Evolutionary conservation across 345 rosid genomes (phyloP).

Genomic region (sweet orange (Citrus sinensis)): DNA sequence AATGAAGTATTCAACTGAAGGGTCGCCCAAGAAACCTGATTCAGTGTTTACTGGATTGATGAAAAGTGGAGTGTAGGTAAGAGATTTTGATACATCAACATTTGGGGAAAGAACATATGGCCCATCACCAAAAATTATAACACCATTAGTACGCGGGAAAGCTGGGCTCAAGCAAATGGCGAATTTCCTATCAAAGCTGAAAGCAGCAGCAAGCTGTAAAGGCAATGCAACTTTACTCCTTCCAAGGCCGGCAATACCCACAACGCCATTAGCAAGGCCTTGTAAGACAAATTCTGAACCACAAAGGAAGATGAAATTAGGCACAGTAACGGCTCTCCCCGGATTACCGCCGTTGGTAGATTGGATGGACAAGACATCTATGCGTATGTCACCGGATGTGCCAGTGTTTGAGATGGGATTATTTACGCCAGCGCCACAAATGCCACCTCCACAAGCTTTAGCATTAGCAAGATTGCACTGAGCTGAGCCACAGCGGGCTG

Average conservation of each 20-base stretch:
- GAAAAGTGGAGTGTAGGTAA: conserved; percentile 27
- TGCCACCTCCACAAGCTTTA: conserved; percentile 22
- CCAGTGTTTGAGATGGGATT: conserved; percentile 11
- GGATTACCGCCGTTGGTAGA: conserved; percentile 29
- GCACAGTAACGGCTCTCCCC: conserved; percentile 14
- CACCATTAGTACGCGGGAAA: conserved; percentile 14
- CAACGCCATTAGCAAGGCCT: conserved; percentile 23
- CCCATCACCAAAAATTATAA: conserved; percentile 29
- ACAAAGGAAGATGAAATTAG: conserved; percentile 19
- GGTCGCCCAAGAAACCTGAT: conserved; percentile 1
- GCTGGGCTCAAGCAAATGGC: conserved; percentile 27
- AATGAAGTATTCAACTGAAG: conserved; percentile 29
- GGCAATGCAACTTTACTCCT: conserved; percentile 9
- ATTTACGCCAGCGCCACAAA: conserved; percentile 20
- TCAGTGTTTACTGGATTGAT: conserved; percentile 26
- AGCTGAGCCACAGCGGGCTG: conserved; percentile 24
- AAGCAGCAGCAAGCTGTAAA: conserved; percentile 14
- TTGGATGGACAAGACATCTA: conserved; percentile 22
- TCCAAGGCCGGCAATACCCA: conserved; percentile 24
- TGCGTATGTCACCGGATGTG: conserved; percentile 20
- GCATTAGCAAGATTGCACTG: conserved; percentile 19
- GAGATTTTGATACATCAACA: conserved; percentile 28
- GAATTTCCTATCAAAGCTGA: conserved; percentile 21
- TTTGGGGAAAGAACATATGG: conserved; percentile 21
- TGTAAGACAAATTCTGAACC: background rate